Evolutionary conservation across 148 eudicot species (phyloP).

Genomic region (Bassia scoparia): DNA sequence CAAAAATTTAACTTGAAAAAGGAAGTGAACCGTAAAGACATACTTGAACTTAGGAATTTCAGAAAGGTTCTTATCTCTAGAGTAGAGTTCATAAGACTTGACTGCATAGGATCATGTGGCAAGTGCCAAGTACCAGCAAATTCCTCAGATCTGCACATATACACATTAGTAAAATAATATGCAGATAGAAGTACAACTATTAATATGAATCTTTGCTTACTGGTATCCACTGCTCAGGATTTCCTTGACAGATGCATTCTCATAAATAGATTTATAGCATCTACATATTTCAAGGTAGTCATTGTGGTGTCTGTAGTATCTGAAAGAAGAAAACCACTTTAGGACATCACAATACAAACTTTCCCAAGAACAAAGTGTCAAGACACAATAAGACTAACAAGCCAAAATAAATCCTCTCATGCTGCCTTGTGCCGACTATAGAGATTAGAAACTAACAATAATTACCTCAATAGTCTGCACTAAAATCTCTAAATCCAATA

Average conservation of each 20-base stretch:
- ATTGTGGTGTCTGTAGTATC: slow-evolving; percentile 62
- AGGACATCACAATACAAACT: neutral
- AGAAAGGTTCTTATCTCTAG: slow-evolving; percentile 88
- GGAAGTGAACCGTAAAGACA: slow-evolving; percentile 13
- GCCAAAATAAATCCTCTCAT: neutral
- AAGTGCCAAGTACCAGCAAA: slow-evolving; percentile 86
- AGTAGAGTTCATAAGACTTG: slow-evolving; percentile 85
- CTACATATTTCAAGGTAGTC: slow-evolving; percentile 86
- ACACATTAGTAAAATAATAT: neutral
- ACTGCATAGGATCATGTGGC: slow-evolving; percentile 96
- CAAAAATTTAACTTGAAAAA: neutral
- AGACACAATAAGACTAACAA: neutral
- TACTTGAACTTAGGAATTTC: slow-evolving; percentile 83
- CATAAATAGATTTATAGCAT: slow-evolving; percentile 83
- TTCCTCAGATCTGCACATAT: slow-evolving; percentile 58
- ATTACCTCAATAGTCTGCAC: neutral
- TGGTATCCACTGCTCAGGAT: slow-evolving; percentile 72
- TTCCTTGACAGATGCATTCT: slow-evolving; percentile 66
- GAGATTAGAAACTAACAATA: neutral
- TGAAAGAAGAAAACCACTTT: slow-evolving; percentile 22
- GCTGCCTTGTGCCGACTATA: neutral
- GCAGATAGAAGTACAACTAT: neutral
- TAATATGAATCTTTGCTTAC: slow-evolving; percentile 27
- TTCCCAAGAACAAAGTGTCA: neutral
- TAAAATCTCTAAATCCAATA: neutral